Base-by-base conservation (phyloP, 2,329 filamentous ascomycete species). In the Epichloe hybrida region DNA sequence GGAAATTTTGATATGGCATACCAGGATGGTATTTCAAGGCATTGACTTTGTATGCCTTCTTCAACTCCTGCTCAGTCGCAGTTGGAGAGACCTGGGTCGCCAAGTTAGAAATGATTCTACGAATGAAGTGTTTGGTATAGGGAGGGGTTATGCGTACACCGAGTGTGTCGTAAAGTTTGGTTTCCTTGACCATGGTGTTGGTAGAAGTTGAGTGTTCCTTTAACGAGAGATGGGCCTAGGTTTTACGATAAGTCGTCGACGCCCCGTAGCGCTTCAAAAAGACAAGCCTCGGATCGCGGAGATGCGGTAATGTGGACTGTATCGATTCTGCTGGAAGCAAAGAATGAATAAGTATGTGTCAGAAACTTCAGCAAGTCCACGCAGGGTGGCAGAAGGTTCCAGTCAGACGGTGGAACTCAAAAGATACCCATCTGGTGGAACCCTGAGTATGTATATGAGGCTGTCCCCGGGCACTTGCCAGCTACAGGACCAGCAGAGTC, bases 1-100 rank as follows among this genome's bases (percentile, higher is more conserved):
- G 17, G 8, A 12, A 17, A 8, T 6, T 17, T 4, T 4, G 0
- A 12, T 15, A n/a, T n/a, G 53, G 67, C 80, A 58, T 78, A 88
- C 84, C 85, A 65, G 88, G 88, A 64, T 94, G 88, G 68, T 83
- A 85, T 71, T 91, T 93, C 54, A 93, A 72, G 36, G 88, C 88
- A 59, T 82, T 81, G 58, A 84, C 81, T 69, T 88, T 89, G 78
- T 93, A 95, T 60, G 83, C 89, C 64, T 90, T 89, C 75, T 93
- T 96, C 58, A 98, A 74, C 70, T 96, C 86, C 59, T 83, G 74
- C 62, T 97, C 91, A 53, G 84, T 84, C 58, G 86, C 87, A 62
- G 79, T 82, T 57, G 88, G 84, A 61, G 85, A 57, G 59, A 94
- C 86, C 88, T 94, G 58, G 58, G 41, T 39, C 48, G 37, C 9